These are phyloP conservation scores for Lachancea sp. DNA, from an alignment of 805 yeast species.

Conservation along the genomic window DNA sequence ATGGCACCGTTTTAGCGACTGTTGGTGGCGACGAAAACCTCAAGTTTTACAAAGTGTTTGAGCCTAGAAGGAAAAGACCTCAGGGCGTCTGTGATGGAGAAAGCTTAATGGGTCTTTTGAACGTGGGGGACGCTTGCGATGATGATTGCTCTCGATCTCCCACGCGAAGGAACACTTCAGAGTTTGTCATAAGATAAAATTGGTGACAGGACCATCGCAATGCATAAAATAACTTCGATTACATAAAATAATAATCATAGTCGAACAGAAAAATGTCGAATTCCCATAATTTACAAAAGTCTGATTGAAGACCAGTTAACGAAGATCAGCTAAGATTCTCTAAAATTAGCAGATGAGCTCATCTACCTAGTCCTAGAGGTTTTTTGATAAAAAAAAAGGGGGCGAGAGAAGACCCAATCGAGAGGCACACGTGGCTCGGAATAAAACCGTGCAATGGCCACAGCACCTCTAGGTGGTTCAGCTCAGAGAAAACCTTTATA, in stretches of 20 bases:
- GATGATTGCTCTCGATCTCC: conserved; percentile 14
- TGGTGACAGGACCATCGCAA: neutral
- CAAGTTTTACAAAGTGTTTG: conserved; percentile 91
- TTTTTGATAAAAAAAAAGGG: conserved; percentile 12
- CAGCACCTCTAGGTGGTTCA: conserved; percentile 25
- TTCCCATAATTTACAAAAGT: too few species aligned
- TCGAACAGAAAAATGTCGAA: too few species aligned
- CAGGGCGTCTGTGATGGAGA: conserved; percentile 17
- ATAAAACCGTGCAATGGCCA: conserved; percentile 25
- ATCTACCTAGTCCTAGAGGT: conserved; percentile 12
- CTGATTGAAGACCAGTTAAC: too few species aligned
- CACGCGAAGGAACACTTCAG: conserved; percentile 19
- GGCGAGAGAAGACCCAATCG: conserved; percentile 21
- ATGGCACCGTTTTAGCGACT: conserved; percentile 83
- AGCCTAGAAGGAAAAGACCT: conserved; percentile 38
- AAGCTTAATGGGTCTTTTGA: conserved; percentile 15
- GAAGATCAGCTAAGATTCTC: conserved; percentile 1
- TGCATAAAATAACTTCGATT: neutral
- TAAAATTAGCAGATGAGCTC: conserved; percentile 24
- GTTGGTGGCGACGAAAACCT: conserved; percentile 95
- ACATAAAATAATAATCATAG: neutral
- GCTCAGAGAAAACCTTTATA: conserved; percentile 4
- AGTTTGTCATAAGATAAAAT: conserved; percentile 22
- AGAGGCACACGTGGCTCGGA: conserved; percentile 28
- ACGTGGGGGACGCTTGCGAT: conserved; percentile 8